These are phyloP conservation scores for Populus hybrid DNA, from an alignment of 441 rosid genomes.

Conservation along the genomic window DNA sequence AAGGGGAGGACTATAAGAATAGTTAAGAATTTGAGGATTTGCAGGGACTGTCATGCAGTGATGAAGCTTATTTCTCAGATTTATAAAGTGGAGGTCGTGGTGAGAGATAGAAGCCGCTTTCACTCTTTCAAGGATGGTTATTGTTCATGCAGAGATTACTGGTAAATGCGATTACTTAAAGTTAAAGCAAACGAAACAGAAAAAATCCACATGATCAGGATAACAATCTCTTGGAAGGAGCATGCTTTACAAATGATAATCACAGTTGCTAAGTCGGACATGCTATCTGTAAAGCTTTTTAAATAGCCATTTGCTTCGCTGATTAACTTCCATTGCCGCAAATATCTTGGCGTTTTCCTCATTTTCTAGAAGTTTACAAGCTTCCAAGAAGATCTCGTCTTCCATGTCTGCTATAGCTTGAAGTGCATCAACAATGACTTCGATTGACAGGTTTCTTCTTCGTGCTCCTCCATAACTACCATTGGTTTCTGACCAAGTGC, in stretches of 20 bases:
- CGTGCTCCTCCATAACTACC: neutral
- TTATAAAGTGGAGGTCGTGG: slow-evolving; percentile 51
- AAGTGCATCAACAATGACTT: slow-evolving; percentile 48
- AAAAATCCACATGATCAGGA: too few species aligned
- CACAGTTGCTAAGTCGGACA: neutral
- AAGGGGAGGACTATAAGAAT: slow-evolving; percentile 58
- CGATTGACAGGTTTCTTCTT: slow-evolving; percentile 29
- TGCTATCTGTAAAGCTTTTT: slow-evolving; percentile 34
- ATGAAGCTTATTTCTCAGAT: slow-evolving; percentile 70
- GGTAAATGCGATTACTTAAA: slow-evolving; percentile 34
- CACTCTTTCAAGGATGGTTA: slow-evolving; percentile 63
- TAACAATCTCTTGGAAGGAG: neutral
- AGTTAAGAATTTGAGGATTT: slow-evolving; percentile 79
- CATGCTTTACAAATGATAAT: neutral
- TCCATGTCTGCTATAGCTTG: slow-evolving; percentile 46
- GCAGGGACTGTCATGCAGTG: slow-evolving; percentile 74
- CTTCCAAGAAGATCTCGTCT: slow-evolving; percentile 49
- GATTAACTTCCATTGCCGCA: slow-evolving; percentile 39
- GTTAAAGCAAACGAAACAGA: too few species aligned
- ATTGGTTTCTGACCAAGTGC: slow-evolving; percentile 1
- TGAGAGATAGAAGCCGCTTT: slow-evolving; percentile 88
- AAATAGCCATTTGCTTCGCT: slow-evolving; percentile 40
- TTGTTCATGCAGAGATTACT: slow-evolving; percentile 84
- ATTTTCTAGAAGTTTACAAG: slow-evolving; percentile 44
- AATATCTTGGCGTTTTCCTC: slow-evolving; percentile 40